Conservation (phyloP, 2,329 filamentous ascomycete species). For the Aspergillus costaricaensis region DNA sequence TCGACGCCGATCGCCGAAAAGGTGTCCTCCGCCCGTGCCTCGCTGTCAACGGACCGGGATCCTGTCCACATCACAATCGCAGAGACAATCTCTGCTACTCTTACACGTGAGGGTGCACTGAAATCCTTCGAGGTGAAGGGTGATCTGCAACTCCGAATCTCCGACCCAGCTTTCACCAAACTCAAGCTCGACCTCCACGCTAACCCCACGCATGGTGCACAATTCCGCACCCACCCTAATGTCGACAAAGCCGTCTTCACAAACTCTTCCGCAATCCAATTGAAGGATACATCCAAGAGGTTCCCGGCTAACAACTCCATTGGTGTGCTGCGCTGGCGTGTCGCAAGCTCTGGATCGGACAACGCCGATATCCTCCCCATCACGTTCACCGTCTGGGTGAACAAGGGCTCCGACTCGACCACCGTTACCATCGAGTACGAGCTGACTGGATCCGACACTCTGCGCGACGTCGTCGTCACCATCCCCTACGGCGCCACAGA, state of each 20-base stretch:
- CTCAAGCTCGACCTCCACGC: conserved; percentile 81
- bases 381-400: conserved; percentile 97
- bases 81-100: conserved; percentile 85
- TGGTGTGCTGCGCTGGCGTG: conserved; percentile 87
- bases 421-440: conserved; percentile 96
- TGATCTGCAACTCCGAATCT: conserved; percentile 86
- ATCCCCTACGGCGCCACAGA: conserved; percentile 87
- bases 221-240: conserved; percentile 95
- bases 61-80: conserved; percentile 85
- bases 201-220: conserved; percentile 76
- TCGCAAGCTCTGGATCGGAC: conserved; percentile 74
- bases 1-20: conserved; percentile 55
- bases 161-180: conserved; percentile 85
- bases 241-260: conserved; percentile 89
- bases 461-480: conserved; percentile 81
- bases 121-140: conserved; percentile 88
- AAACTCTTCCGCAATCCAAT: conserved; percentile 78
- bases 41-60: conserved; percentile 74
- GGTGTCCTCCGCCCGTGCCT: conserved; percentile 57
- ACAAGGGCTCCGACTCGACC: conserved; percentile 78
- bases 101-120: conserved; percentile 83
- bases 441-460: conserved; percentile 73
- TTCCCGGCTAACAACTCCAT: conserved; percentile 96
- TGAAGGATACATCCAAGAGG: conserved; percentile 81
- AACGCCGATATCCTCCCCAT: conserved; percentile 82